Conservation (phyloP, 1,139 yeast genomes). For the Hyphopichia burtonii region DNA sequence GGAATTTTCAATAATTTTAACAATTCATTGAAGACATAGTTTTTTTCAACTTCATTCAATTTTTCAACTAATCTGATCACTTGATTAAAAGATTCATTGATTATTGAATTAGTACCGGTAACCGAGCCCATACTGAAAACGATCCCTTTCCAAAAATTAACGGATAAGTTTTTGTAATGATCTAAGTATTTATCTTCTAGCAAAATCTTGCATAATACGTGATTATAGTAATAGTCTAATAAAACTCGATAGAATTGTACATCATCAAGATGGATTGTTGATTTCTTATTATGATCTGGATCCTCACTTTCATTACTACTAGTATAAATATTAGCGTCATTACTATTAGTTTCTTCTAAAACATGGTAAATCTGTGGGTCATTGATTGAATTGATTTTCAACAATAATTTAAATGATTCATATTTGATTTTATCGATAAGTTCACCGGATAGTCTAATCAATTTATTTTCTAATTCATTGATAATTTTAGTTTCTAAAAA, state of each 20-base stretch:
- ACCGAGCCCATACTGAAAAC: slow-evolving; percentile 60
- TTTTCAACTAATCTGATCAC: slow-evolving; percentile 35
- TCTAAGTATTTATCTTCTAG: slow-evolving; percentile 11
- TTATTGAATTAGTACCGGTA: slow-evolving; percentile 50
- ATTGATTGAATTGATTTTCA: slow-evolving; percentile 4
- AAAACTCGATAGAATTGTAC: slow-evolving; percentile 25
- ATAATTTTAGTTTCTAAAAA: slow-evolving; percentile 9
- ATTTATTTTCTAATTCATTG: slow-evolving; percentile 20
- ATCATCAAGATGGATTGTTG: background rate
- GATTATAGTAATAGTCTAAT: slow-evolving; percentile 16
- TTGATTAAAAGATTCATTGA: slow-evolving; percentile 43
- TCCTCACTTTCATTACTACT: background rate
- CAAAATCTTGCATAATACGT: slow-evolving; percentile 1
- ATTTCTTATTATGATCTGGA: background rate
- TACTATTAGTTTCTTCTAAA: background rate
- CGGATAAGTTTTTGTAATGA: slow-evolving; percentile 14
- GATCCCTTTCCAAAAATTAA: slow-evolving; percentile 57
- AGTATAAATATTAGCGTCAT: slow-evolving; percentile 5
- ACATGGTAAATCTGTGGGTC: slow-evolving; percentile 1
- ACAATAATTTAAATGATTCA: slow-evolving; percentile 25
- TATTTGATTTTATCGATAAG: slow-evolving; percentile 31
- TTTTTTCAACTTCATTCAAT: slow-evolving; percentile 10
- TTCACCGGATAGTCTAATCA: slow-evolving; percentile 55
- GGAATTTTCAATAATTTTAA: slow-evolving; percentile 17
- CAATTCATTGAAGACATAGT: slow-evolving; percentile 10